These are phyloP conservation scores for Gremmenia infestans DNA, from an alignment of 2,329 filamentous ascomycete genomes.

Conservation along the genomic window DNA sequence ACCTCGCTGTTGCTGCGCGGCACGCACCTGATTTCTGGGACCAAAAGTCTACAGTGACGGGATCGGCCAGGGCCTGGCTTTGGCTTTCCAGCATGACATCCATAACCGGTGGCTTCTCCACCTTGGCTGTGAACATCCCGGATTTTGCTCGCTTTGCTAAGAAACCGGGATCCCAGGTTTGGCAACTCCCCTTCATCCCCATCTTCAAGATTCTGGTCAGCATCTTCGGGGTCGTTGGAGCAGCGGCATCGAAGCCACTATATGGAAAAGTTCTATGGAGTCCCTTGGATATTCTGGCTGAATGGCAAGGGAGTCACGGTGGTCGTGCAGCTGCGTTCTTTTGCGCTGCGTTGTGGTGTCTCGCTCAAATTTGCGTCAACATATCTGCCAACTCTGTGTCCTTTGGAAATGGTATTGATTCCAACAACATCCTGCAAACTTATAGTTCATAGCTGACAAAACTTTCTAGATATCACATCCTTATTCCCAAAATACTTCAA, in stretches of 20 bases:
- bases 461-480: slow-evolving; percentile 34
- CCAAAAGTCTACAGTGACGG: slow-evolving; percentile 5
- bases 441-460: neutral
- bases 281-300: slow-evolving; percentile 18
- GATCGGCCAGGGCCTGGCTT: slow-evolving; percentile 7
- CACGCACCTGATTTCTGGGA: slow-evolving; percentile 7
- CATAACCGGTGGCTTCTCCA: slow-evolving; percentile 14
- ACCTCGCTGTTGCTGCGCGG: slow-evolving; percentile 1
- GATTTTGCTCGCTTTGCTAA: slow-evolving; percentile 24
- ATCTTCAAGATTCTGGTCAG: slow-evolving; percentile 16
- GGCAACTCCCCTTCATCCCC: slow-evolving; percentile 16
- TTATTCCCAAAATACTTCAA: slow-evolving; percentile 46
- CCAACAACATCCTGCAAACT: neutral
- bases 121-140: slow-evolving; percentile 25
- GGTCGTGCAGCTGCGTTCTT: slow-evolving; percentile 25
- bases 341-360: slow-evolving; percentile 16
- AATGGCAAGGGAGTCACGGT: slow-evolving; percentile 23
- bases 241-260: slow-evolving; percentile 18
- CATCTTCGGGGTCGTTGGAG: slow-evolving; percentile 19
- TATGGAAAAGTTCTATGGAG: slow-evolving; percentile 24
- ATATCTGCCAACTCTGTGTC: slow-evolving; percentile 35
- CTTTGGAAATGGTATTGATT: slow-evolving; percentile 20
- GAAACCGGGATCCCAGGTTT: slow-evolving; percentile 8
- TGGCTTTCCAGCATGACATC: slow-evolving; percentile 14
- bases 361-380: slow-evolving; percentile 31